phyloP scores from a whole-genome alignment of 306 rosid species.

The Rubus parviflorus region DNA sequence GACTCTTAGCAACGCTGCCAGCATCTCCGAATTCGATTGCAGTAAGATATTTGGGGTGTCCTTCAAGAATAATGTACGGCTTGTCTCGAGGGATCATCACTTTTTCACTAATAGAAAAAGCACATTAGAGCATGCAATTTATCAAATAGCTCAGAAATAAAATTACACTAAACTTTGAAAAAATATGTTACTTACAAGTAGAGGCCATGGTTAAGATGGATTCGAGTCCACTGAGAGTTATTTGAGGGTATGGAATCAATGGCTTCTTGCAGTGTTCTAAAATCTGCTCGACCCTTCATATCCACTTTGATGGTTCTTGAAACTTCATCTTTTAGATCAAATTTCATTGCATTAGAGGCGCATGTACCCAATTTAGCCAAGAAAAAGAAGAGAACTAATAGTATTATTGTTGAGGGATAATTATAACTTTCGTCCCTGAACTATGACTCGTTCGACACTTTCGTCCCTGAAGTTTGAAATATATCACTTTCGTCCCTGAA shows the following conservation, averaged over 20 bases:
- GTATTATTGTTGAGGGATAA: background rate
- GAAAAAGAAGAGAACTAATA: background rate
- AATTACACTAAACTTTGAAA: too few relatives aligned
- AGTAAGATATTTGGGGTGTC: background rate
- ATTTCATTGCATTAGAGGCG: background rate
- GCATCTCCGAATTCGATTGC: background rate
- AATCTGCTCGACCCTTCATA: conserved; percentile 5
- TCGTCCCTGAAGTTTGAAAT: too few relatives aligned
- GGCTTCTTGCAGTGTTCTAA: conserved; percentile 30
- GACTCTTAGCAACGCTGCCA: background rate
- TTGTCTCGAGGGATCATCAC: conserved; percentile 16
- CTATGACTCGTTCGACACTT: too few relatives aligned
- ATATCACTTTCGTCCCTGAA: too few relatives aligned
- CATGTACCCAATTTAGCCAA: background rate
- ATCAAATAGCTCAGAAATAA: background rate
- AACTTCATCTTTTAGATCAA: background rate
- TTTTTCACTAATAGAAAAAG: conserved; percentile 34
- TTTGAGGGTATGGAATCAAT: conserved; percentile 28
- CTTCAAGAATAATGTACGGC: conserved; percentile 31
- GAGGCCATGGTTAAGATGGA: conserved; percentile 23
- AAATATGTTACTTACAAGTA: conserved; percentile 11
- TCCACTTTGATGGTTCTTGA: conserved; percentile 21
- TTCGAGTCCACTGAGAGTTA: conserved; percentile 26
- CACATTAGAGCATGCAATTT: background rate
- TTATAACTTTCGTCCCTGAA: too few relatives aligned